A percentile compares a stretch with the other conserved stretches of the same genome.
phyloP scores from a whole-genome alignment of 345 rosid genomes.

The Linum trigynum region DNA sequence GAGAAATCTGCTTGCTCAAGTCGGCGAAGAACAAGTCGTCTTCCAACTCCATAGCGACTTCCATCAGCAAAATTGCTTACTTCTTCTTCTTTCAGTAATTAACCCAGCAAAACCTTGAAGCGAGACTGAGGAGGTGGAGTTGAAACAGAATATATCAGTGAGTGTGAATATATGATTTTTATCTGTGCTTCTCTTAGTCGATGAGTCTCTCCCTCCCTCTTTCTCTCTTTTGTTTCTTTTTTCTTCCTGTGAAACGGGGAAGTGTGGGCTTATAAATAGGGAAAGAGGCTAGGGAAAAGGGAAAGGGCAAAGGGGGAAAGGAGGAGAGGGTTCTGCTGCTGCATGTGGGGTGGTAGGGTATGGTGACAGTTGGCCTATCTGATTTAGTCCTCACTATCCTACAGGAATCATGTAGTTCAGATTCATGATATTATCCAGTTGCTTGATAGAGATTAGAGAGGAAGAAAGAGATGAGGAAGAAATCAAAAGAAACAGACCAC shows the following conservation, averaged over 20 bases:
- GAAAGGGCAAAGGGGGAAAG: slow-evolving; percentile 22
- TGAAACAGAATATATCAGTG: not conserved
- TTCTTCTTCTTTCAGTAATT: too few relatives aligned
- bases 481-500: slow-evolving; percentile 23
- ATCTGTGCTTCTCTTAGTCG: not conserved
- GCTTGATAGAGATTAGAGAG: not conserved
- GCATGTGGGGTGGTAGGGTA: slow-evolving; percentile 52
- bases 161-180: not conserved
- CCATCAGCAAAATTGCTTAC: slow-evolving; percentile 16
- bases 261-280: slow-evolving; percentile 26
- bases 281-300: not conserved
- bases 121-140: not conserved
- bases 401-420: slow-evolving; percentile 30
- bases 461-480: slow-evolving; percentile 20
- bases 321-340: slow-evolving; percentile 7
- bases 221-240: not conserved
- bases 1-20: slow-evolving; percentile 82
- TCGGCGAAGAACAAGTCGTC: slow-evolving; percentile 89
- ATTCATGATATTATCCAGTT: slow-evolving; percentile 36
- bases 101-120: not conserved
- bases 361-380: slow-evolving; percentile 39
- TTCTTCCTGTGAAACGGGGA: slow-evolving; percentile 13
- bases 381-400: slow-evolving; percentile 23
- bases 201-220: not conserved
- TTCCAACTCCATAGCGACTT: slow-evolving; percentile 60